Base-by-base conservation (phyloP, 176 grass and related monocot species). In the Zizania latifolia region DNA sequence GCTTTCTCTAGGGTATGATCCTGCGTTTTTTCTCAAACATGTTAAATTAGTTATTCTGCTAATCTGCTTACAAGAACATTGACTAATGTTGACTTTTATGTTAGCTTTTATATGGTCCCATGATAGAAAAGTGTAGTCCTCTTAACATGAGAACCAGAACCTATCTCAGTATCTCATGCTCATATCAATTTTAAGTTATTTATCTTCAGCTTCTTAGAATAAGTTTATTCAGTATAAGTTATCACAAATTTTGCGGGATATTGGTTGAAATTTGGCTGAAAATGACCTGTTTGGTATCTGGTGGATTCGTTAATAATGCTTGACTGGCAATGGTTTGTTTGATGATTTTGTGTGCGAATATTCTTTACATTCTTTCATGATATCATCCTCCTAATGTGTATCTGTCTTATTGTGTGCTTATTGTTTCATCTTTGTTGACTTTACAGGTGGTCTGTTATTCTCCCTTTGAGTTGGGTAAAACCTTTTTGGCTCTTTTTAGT, bases 401-500 rank as follows among this genome's bases (percentile, higher is more conserved):
- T 44, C 29, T 67, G 7, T 85, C 36, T 38, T 70, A 46, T 27
- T 35, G 27, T 54, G 55, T 79, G 37, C 24, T 62, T 40, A 44
- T 63, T 71, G 38, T 58, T 78, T 23, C 50, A 30, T 51, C 8
- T 59, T 81, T 24, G 73, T 68, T 87, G 65, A 35, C 59, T 59
- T 65, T 62, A 35, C 78, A 98, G 91, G 81, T 94, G 91, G 91
- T 98, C 86, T 9, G 77, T 98, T 59, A 92, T 94, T 81, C 71
- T 98, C 66, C 94, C 94, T 56, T 68, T 93, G 81, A 85, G 86
- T 76, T 97, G 88, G 90, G 74, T 89, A 38, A 93, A 93, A 66
- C 80, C 78, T 63, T 97, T 97, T 62, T 97, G 94, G 94, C 65
- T 75, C n/a, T 81, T 58, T 81, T 79, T 97, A 65, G 75, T 97